Evolutionary conservation across 192 early-diverging fungal genomes (phyloP).

Genomic region (Martensiomyces pterosporus): DNA sequence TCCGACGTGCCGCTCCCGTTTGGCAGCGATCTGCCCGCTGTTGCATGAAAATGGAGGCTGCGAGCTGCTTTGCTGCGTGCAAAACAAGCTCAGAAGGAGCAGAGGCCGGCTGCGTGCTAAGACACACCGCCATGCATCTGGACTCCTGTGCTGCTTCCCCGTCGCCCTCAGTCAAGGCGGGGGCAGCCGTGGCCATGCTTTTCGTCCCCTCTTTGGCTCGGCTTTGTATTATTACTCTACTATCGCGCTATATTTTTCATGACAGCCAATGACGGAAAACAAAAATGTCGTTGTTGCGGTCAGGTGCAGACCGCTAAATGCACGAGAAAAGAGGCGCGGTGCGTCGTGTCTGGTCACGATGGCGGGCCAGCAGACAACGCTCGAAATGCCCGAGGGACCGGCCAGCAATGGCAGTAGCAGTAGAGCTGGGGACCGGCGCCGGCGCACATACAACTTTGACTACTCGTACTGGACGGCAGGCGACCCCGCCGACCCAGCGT

Average conservation of each 20-base stretch:
- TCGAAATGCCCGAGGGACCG: constrained; percentile 41
- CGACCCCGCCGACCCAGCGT: constrained; percentile 55
- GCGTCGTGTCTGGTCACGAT: constrained; percentile 66
- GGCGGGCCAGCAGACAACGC: constrained; percentile 67
- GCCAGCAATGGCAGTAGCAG: constrained; percentile 1
- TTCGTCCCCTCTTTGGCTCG: neutral
- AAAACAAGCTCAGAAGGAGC: too few species aligned
- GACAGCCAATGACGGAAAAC: constrained; percentile 15
- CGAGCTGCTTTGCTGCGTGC: too few species aligned
- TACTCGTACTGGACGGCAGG: constrained; percentile 82
- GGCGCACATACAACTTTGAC: constrained; percentile 76
- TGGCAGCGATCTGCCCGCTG: too few species aligned
- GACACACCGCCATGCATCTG: too few species aligned
- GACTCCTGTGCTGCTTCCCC: too few species aligned
- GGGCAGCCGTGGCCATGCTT: too few species aligned
- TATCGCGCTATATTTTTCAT: neutral
- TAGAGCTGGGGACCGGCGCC: constrained; percentile 14
- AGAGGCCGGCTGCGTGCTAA: too few species aligned
- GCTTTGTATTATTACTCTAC: neutral
- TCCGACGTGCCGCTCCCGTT: too few species aligned
- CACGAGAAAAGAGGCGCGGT: constrained; percentile 61
- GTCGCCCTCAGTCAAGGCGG: too few species aligned
- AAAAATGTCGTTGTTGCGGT: constrained; percentile 63
- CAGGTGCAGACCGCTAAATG: constrained; percentile 73
- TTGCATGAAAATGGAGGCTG: too few species aligned